phyloP scores from a whole-genome alignment of 768 basidiomycete genomes.

The Sutorius australiensis region DNA sequence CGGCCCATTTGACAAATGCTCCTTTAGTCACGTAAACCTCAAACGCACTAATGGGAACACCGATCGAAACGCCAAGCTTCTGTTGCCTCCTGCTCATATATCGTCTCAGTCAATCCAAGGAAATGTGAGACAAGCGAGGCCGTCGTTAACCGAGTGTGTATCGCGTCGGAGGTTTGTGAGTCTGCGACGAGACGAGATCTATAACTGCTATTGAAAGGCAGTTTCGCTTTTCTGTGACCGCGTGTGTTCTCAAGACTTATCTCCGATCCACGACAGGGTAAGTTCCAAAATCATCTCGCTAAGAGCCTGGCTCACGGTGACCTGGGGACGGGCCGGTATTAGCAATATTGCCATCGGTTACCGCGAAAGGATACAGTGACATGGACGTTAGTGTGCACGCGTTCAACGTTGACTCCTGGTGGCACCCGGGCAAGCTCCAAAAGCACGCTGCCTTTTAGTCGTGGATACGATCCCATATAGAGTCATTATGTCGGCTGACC shows the following conservation, averaged over 20 bases:
- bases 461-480: slow-evolving; percentile 15
- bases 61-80: slow-evolving; percentile 48
- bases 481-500: slow-evolving; percentile 49
- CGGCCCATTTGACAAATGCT: background rate
- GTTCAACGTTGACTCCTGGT: slow-evolving; percentile 41
- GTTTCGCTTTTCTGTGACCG: too few species aligned
- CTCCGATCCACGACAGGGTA: slow-evolving; percentile 39
- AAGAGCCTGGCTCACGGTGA: slow-evolving; percentile 17
- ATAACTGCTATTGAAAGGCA: too few species aligned
- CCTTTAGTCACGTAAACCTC: slow-evolving; percentile 43
- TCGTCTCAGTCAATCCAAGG: slow-evolving; percentile 47
- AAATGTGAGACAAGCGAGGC: slow-evolving; percentile 28
- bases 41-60: slow-evolving; percentile 55
- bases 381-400: slow-evolving; percentile 41
- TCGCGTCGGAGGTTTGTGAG: slow-evolving; percentile 33
- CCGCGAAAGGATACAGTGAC: slow-evolving; percentile 40
- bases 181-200: background rate
- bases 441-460: slow-evolving; percentile 36
- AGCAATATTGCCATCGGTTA: slow-evolving; percentile 27
- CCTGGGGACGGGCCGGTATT: slow-evolving; percentile 27
- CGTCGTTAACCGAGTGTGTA: slow-evolving; percentile 38
- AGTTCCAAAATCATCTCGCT: background rate
- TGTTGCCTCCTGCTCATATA: slow-evolving; percentile 49
- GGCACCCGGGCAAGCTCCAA: slow-evolving; percentile 53
- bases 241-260: too few species aligned